These are phyloP conservation scores for Oligophagozyma castellii DNA, from an alignment of 1,139 yeast species.

Conservation along the genomic window DNA sequence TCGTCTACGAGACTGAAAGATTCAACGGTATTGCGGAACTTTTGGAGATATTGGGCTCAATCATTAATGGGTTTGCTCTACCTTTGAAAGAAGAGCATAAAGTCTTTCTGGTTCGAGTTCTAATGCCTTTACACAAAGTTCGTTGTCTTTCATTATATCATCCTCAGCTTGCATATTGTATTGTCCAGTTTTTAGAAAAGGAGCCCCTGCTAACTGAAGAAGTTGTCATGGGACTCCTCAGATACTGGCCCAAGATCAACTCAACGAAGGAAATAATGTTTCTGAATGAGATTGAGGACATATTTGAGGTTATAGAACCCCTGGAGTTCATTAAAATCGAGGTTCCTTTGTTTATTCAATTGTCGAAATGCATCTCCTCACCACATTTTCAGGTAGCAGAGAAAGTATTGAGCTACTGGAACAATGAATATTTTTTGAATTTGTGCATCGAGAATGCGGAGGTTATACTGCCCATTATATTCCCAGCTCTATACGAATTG, in stretches of 20 bases:
- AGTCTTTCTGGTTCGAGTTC: conserved; percentile 73
- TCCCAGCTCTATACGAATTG: conserved; percentile 79
- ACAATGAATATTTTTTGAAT: conserved; percentile 84
- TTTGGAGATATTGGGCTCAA: conserved; percentile 87
- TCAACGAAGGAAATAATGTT: conserved; percentile 95
- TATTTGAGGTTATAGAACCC: conserved; percentile 93
- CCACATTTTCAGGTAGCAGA: conserved; percentile 97
- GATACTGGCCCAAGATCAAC: conserved; percentile 96
- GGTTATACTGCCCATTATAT: conserved; percentile 82
- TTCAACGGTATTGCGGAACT: conserved; percentile 94
- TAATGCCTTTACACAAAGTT: conserved; percentile 87
- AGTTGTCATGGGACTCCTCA: conserved; percentile 79
- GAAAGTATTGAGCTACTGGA: conserved; percentile 88
- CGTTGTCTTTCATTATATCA: conserved; percentile 80
- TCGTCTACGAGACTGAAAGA: conserved; percentile 88
- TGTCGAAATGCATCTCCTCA: conserved; percentile 85
- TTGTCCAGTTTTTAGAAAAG: conserved; percentile 90
- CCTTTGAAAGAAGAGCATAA: conserved; percentile 97
- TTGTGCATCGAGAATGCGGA: conserved; percentile 85
- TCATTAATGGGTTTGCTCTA: conserved; percentile 93
- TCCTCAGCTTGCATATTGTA: conserved; percentile 94
- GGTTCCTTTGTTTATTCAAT: conserved; percentile 85
- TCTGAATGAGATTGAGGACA: conserved; percentile 89
- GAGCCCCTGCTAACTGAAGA: conserved; percentile 89
- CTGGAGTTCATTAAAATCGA: conserved; percentile 83